These are phyloP conservation scores for Thymus mandschuricus DNA, from an alignment of 257 asterid genomes.

Conservation along the genomic window DNA sequence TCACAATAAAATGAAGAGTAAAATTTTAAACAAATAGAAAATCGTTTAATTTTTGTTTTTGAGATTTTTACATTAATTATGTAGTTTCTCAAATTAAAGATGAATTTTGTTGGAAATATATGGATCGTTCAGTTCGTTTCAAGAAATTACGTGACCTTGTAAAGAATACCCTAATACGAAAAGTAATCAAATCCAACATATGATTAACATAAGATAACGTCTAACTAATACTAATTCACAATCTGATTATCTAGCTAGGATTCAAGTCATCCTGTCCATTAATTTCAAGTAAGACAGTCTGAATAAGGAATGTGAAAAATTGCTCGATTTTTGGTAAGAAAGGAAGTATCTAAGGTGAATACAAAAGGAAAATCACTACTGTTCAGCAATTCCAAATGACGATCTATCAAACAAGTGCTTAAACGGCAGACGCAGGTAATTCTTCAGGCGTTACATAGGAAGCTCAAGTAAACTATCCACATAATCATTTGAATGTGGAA, in stretches of 20 bases:
- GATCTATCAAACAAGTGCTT: neutral
- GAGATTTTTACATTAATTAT: no score
- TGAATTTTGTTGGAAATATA: no score
- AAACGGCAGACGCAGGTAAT: neutral
- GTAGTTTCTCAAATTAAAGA: no score
- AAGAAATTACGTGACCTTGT: neutral
- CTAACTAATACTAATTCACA: no score
- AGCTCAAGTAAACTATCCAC: neutral
- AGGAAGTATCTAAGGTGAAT: neutral
- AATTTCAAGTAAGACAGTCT: neutral
- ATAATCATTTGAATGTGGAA: constrained; percentile 1
- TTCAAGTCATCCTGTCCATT: neutral
- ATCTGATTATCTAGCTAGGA: neutral
- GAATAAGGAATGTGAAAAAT: constrained; percentile 4
- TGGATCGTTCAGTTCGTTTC: neutral
- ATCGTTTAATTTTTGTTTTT: no score
- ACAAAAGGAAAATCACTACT: neutral
- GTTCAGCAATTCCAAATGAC: neutral
- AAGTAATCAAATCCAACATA: no score
- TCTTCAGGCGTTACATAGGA: constrained; percentile 9
- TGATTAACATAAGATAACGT: no score
- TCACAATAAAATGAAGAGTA: no score
- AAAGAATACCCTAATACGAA: neutral
- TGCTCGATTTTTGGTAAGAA: constrained; percentile 4
- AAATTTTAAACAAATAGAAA: no score